phyloP scores from a whole-genome alignment of 73 alveolate species.

The Tetrahymena malaccensis region DNA sequence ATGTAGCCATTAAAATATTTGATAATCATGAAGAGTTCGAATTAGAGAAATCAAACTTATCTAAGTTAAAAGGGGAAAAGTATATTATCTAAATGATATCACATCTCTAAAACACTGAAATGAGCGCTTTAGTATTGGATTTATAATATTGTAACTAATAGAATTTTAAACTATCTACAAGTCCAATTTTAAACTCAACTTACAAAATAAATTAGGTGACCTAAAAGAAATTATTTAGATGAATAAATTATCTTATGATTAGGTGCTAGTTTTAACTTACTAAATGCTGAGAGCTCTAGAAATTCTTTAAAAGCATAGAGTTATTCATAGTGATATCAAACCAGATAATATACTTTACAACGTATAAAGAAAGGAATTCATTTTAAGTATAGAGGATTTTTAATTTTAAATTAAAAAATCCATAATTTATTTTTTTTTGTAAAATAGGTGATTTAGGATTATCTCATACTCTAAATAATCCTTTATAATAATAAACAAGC shows the following conservation, averaged over 20 bases:
- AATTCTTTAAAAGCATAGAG: background rate
- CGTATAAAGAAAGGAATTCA: background rate
- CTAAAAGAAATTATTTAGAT: too few relatives aligned
- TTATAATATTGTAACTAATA: background rate
- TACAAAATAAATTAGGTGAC: background rate
- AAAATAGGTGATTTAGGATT: background rate
- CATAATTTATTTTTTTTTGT: background rate
- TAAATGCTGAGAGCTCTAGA: background rate
- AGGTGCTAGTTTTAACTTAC: background rate
- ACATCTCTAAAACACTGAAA: too few relatives aligned
- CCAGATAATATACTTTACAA: background rate
- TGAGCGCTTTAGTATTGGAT: background rate
- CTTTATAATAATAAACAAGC: background rate
- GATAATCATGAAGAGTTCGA: background rate
- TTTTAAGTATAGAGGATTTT: background rate
- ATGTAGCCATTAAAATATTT: background rate
- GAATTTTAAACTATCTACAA: background rate
- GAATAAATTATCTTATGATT: background rate
- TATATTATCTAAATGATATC: background rate
- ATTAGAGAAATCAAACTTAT: background rate
- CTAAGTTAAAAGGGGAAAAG: background rate
- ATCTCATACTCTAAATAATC: background rate
- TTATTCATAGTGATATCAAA: background rate
- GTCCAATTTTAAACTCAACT: background rate
- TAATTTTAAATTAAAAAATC: background rate